Conservation (phyloP, 1,284 basidiomycete species). For the Puccinia triticina region DNA sequence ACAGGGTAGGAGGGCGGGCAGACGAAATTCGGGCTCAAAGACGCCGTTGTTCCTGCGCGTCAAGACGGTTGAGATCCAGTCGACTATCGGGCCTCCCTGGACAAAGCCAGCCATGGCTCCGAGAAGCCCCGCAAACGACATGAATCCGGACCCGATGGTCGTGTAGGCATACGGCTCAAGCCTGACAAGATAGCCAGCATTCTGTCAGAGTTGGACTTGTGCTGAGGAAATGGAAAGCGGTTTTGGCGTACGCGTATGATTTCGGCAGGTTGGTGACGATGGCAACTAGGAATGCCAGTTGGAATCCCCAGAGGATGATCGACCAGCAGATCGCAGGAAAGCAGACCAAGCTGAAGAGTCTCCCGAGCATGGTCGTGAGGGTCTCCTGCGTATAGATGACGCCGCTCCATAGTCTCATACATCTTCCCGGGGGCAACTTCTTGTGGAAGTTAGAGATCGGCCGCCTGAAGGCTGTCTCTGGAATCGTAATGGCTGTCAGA, state of each 20-base stretch:
- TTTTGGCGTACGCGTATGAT: neutral
- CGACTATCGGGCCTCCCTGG: neutral
- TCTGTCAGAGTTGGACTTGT: too few relatives aligned
- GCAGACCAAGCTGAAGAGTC: neutral
- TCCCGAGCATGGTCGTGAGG: neutral
- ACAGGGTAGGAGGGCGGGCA: neutral
- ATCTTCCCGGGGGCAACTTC: neutral
- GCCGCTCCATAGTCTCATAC: neutral
- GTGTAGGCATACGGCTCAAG: neutral
- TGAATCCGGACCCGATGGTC: neutral
- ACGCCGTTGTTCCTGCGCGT: neutral
- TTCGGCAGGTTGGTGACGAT: neutral
- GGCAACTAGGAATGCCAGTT: neutral
- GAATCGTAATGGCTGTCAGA: neutral
- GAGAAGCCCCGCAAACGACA: neutral
- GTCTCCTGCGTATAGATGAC: neutral
- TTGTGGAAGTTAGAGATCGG: neutral
- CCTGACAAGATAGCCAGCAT: neutral
- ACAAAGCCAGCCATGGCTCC: neutral
- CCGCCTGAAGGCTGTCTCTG: constrained; percentile 1
- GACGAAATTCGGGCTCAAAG: neutral
- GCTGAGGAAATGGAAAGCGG: neutral
- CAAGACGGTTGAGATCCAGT: neutral
- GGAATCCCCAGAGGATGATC: neutral
- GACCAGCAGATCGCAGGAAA: neutral